Base-by-base conservation (phyloP, 495 filamentous ascomycete genomes). In the Clohesyomyces aquaticus region DNA sequence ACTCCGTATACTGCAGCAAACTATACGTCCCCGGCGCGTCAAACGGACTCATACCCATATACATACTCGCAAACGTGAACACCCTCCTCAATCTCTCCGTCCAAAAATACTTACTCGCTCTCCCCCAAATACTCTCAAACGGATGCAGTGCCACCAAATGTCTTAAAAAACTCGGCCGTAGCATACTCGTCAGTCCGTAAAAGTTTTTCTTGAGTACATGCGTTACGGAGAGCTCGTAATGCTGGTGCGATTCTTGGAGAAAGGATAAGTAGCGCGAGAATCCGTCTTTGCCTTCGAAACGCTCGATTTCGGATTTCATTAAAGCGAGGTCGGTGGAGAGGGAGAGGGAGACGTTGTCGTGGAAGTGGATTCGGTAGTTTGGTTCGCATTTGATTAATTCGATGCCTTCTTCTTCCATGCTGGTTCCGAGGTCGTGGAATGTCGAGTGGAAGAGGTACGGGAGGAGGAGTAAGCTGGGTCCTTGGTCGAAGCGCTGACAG, bases 41-140 rank as follows among this genome's bases (percentile, higher is more conserved):
- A 72, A 85, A 90, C 1, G 87, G 87, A 61, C 77, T 82, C 87
- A 90, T 90, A 0, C 87, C 87, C 79, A 90, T 85, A 67, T 90
- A 90, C 87, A 90, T 90, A 61, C 84, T 88, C 27, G 83, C 85
- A 71, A 90, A 90, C 10, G 87, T 89, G 66, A 89, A 88, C 0
- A 85, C 85, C 14, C 87, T 73, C 47, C 86, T 75, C 70, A 89
- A 69, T 59, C 86, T 76, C 67, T 89, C 86, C 0, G 85, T 86
- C 75, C 77, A 81, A 71, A 89, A 89, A 68, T 88, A 89, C 53
- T 76, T 79, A 16, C 78, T 72, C 18, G 85, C 80, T 19, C 87
- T 76, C 12, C 71, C 75, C 73, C 82, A 90, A 10, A 88, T 83
- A 67, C 78, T 86, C 67, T 87, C 81, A 57, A 87, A 83, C 3